Evolutionary conservation across 1,284 basidiomycete species (phyloP), one percentile per base, ranked within the genome.

Genomic region (Agroathelia rolfsii): DNA sequence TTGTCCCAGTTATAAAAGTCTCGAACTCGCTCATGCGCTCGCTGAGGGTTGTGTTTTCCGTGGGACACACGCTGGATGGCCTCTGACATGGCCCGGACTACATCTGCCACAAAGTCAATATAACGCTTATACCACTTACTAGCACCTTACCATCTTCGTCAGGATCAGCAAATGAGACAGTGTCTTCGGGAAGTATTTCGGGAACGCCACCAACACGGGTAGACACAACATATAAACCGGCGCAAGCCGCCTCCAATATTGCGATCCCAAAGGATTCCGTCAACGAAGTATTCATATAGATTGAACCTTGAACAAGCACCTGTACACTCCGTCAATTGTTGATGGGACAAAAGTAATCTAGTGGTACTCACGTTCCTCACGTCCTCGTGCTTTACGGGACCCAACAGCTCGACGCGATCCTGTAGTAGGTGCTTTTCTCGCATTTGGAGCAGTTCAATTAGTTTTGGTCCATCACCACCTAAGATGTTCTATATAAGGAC

Each of bases 201-300:
- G 95, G 92, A 0, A 97, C 84, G 2, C 95, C 94, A 0, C 95
- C 94, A 0, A 99, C 94, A 20, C 79, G 72, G 0, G 94, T 98
- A 11, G 83, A 82, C 21, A 98, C 95, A 23, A 97, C 85, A 49
- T 95, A 94, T 6, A 98, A 65, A 0, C 95, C 95, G 0, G 88
- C 76, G 44, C 85, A 93, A 0, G 95, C 95, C 0, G 95, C 95
- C 63, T 99, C 95, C 30, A 98, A 71, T 43, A 95, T 90, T 6
- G 85, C 84, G 42, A 94, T 98, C 0, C 95, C 94, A 48, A 99
- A 99, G 0, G 95, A 76, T 55, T 99, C 94, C 1, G 94, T 99
- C 13, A 99, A 68, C 0, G 88, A 93, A 0, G 94, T 94, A 52
- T 94, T 95, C 60, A 98, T 69, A 58, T 88, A 97, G 41, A 99